These are phyloP conservation scores for Hydnomerulius pinastri DNA, from an alignment of 768 basidiomycete genomes.

Conservation along the genomic window DNA sequence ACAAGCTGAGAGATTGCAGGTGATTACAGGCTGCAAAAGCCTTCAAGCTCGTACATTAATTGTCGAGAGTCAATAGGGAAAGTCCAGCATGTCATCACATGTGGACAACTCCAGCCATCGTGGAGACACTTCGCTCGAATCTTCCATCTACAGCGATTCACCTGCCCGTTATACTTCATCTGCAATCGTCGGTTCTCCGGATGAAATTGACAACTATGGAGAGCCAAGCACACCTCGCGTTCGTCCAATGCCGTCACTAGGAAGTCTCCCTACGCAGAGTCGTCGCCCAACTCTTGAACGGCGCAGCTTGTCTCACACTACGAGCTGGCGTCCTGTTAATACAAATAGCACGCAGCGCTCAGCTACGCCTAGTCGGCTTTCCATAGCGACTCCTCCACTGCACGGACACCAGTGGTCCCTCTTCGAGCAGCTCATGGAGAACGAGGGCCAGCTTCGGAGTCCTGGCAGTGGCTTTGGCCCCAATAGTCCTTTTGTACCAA, in stretches of 20 bases:
- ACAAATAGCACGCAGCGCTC: conserved; percentile 19
- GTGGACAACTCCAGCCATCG: conserved; percentile 79
- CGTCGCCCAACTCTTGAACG: conserved; percentile 7
- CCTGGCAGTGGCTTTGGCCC: no score
- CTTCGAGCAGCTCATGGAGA: conserved; percentile 73
- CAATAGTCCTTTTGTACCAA: background rate
- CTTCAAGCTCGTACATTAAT: background rate
- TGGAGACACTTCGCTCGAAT: conserved; percentile 86
- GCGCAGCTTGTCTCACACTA: conserved; percentile 12
- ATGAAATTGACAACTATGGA: conserved; percentile 9
- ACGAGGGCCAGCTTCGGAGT: conserved; percentile 47
- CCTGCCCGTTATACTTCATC: background rate
- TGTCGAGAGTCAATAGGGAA: background rate
- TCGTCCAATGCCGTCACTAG: conserved; percentile 20
- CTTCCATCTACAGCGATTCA: conserved; percentile 35
- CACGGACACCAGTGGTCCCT: conserved; percentile 57
- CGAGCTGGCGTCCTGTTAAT: conserved; percentile 11
- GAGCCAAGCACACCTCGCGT: conserved; percentile 16
- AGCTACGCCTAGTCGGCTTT: conserved; percentile 8
- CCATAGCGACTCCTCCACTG: conserved; percentile 10
- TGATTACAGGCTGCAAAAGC: background rate
- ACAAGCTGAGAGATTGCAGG: background rate
- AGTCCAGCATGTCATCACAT: conserved; percentile 11
- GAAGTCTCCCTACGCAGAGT: background rate
- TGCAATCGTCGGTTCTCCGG: conserved; percentile 30